Conservation (phyloP, 371 early-diverging fungal genomes). For the Chytridium lagenaria region DNA sequence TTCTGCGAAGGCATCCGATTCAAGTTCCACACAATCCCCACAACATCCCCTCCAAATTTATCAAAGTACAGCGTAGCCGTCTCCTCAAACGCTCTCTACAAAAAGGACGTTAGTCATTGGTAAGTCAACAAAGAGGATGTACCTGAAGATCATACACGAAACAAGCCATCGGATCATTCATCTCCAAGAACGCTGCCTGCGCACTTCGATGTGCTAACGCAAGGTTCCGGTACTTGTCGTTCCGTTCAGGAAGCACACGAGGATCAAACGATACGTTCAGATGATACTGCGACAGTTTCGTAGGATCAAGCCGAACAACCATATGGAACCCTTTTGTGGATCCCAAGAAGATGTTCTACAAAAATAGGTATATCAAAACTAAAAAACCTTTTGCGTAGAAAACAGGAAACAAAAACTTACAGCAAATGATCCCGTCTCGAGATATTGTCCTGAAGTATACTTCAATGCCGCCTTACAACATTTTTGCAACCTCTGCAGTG, state of each 20-base stretch:
- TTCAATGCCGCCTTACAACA: conserved; percentile 68
- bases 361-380: neutral
- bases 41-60: conserved; percentile 75
- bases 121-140: conserved; percentile 18
- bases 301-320: conserved; percentile 62
- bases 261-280: conserved; percentile 43
- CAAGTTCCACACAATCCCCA: conserved; percentile 75
- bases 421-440: conserved; percentile 37
- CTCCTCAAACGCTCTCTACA: conserved; percentile 37
- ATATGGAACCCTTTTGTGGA: conserved; percentile 73
- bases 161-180: conserved; percentile 68
- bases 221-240: conserved; percentile 47
- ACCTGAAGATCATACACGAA: conserved; percentile 70
- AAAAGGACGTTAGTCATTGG: neutral
- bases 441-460: neutral
- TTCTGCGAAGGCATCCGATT: conserved; percentile 32
- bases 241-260: conserved; percentile 3
- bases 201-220: neutral
- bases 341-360: conserved; percentile 66
- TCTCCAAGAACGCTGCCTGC: conserved; percentile 39
- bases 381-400: neutral
- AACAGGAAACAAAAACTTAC: conserved; percentile 19
- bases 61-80: conserved; percentile 72
- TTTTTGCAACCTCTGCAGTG: conserved; percentile 65
- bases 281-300: conserved; percentile 40